Evolutionary conservation across 305 asterid species (phyloP).

Genomic region (Solanum hybrid): DNA sequence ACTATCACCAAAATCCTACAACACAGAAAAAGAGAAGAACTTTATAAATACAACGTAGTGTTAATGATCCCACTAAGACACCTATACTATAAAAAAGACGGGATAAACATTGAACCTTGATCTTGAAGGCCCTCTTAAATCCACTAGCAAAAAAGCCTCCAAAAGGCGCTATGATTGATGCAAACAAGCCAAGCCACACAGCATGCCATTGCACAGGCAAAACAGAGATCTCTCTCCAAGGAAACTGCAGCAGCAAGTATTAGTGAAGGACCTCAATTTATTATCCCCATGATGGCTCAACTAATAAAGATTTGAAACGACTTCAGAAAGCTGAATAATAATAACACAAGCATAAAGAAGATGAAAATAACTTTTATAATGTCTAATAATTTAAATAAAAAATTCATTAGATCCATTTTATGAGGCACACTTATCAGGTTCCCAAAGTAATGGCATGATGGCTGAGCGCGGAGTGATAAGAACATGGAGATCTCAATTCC

Average conservation of each 20-base stretch:
- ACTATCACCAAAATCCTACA: constrained; percentile 97
- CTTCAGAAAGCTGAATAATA: neutral
- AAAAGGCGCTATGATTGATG: constrained; percentile 94
- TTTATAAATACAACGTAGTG: neutral
- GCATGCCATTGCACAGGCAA: constrained; percentile 98
- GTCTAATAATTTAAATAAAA: no score
- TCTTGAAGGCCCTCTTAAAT: constrained; percentile 93
- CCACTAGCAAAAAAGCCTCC: constrained; percentile 99
- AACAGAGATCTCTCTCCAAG: constrained; percentile 66
- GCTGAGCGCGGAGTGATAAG: neutral
- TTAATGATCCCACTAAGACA: neutral
- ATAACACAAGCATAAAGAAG: neutral
- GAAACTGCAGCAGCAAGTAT: constrained; percentile 39
- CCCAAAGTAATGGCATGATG: neutral
- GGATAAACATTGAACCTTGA: constrained; percentile 39
- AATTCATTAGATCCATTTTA: neutral
- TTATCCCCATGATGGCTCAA: neutral
- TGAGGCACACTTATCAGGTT: neutral
- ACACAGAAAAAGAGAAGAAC: neutral
- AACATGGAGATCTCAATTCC: neutral
- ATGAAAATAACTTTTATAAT: neutral
- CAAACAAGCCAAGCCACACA: constrained; percentile 73
- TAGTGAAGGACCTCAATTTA: neutral
- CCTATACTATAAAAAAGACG: neutral
- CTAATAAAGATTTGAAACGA: neutral